A percentile compares a stretch with the other conserved stretches of the same genome.
Conservation (phyloP, 2,329 filamentous ascomycete species). For the Fusarium vanettenii region DNA sequence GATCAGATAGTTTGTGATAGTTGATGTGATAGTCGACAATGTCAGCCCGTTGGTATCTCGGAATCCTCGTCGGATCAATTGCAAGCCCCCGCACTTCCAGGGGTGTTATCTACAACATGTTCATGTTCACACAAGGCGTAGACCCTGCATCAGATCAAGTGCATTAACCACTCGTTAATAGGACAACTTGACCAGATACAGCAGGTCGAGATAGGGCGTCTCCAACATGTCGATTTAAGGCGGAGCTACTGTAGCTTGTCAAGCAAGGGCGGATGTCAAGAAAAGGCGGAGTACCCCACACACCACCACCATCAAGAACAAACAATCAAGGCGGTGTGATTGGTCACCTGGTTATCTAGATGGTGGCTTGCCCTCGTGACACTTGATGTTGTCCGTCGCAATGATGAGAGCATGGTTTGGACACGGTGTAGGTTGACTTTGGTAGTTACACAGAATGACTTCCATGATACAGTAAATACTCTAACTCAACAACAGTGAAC, state of each 20-base stretch:
- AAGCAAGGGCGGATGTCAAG: conserved; percentile 34
- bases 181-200: background rate
- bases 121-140: background rate
- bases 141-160: background rate
- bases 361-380: conserved; percentile 12
- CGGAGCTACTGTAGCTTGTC: conserved; percentile 26
- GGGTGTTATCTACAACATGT: background rate
- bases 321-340: background rate
- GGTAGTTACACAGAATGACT: background rate
- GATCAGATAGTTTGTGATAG: background rate
- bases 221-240: conserved; percentile 34
- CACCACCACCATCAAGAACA: conserved; percentile 13
- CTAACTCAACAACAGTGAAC: background rate
- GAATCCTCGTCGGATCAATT: background rate
- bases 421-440: background rate
- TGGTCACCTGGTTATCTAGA: conserved; percentile 18
- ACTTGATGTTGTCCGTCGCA: background rate
- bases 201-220: background rate
- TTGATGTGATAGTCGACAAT: background rate
- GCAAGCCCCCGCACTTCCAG: background rate
- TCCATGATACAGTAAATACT: background rate
- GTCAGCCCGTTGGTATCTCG: background rate
- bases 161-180: background rate
- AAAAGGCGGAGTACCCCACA: conserved; percentile 35
- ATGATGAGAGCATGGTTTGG: background rate